These are phyloP conservation scores for Casuarina cunninghamiana DNA, from an alignment of 306 rosid species.

Conservation along the genomic window DNA sequence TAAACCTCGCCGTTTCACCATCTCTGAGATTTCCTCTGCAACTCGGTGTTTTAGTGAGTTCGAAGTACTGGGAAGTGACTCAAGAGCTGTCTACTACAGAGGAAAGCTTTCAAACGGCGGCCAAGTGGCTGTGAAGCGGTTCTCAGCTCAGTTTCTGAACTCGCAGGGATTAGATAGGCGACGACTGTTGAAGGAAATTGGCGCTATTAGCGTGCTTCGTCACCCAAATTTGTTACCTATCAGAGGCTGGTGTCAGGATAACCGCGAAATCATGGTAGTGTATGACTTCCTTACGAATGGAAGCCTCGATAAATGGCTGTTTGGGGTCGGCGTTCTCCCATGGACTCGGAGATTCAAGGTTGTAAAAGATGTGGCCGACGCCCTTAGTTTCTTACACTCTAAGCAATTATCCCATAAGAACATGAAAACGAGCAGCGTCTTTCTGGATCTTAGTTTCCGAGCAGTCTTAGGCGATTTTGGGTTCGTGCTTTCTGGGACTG, in stretches of 20 bases:
- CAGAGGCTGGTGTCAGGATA: constrained; percentile 72
- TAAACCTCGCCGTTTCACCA: constrained; percentile 55
- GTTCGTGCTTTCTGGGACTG: constrained; percentile 52
- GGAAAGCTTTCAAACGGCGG: constrained; percentile 65
- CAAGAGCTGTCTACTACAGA: constrained; percentile 53
- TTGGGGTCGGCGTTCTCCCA: constrained; percentile 72
- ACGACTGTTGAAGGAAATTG: constrained; percentile 65
- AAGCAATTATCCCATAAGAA: constrained; percentile 71
- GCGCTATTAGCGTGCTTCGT: constrained; percentile 44
- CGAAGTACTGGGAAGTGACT: constrained; percentile 58
- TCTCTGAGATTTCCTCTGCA: constrained; percentile 50
- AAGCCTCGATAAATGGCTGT: constrained; percentile 75
- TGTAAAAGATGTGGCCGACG: constrained; percentile 62
- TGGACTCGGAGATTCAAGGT: constrained; percentile 74
- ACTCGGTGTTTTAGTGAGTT: constrained; percentile 54
- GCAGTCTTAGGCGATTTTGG: constrained; percentile 73
- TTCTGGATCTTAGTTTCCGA: constrained; percentile 67
- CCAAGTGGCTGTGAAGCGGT: constrained; percentile 63
- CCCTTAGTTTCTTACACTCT: constrained; percentile 49
- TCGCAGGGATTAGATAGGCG: constrained; percentile 55
- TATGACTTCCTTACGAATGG: constrained; percentile 71
- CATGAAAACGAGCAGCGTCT: constrained; percentile 70
- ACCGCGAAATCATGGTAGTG: constrained; percentile 50
- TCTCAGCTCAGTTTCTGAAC: constrained; percentile 53
- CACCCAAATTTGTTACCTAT: constrained; percentile 71